Conservation (phyloP, 192 early-diverging fungal species). For the Podila epicladia region DNA sequence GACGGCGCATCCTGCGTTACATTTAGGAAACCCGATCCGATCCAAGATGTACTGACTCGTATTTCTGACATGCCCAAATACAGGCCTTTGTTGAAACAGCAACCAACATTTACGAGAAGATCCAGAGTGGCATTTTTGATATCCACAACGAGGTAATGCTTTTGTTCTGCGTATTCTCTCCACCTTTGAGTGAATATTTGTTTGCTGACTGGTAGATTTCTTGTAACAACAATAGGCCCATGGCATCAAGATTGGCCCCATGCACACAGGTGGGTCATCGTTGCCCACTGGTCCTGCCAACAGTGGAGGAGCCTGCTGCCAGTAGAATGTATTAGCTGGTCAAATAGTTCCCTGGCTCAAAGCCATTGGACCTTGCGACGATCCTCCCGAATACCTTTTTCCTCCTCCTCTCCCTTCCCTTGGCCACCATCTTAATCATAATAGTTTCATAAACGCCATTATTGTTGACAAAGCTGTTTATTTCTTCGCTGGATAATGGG, state of each 20-base stretch:
- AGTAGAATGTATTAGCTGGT: slow-evolving; percentile 9
- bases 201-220: not conserved
- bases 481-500: not conserved
- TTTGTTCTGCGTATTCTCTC: not conserved
- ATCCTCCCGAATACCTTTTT: not conserved
- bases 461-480: not conserved
- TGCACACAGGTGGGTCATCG: slow-evolving; percentile 66
- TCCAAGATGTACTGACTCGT: not conserved
- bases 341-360: not conserved
- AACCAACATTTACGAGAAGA: slow-evolving; percentile 84
- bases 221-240: slow-evolving; percentile 38
- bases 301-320: slow-evolving; percentile 48
- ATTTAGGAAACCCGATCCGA: no score
- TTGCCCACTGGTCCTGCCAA: slow-evolving; percentile 56
- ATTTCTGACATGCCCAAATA: not conserved
- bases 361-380: slow-evolving; percentile 13
- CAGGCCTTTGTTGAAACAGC: slow-evolving; percentile 83
- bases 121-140: slow-evolving; percentile 78
- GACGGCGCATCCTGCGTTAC: not conserved
- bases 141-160: slow-evolving; percentile 70
- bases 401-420: slow-evolving; percentile 10
- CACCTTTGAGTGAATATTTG: not conserved
- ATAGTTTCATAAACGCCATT: not conserved
- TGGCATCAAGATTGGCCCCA: slow-evolving; percentile 71
- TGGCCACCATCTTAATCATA: not conserved